Evolutionary conservation across 2,329 filamentous ascomycete genomes (phyloP).

Genomic region (Paecilomyces formosus): DNA sequence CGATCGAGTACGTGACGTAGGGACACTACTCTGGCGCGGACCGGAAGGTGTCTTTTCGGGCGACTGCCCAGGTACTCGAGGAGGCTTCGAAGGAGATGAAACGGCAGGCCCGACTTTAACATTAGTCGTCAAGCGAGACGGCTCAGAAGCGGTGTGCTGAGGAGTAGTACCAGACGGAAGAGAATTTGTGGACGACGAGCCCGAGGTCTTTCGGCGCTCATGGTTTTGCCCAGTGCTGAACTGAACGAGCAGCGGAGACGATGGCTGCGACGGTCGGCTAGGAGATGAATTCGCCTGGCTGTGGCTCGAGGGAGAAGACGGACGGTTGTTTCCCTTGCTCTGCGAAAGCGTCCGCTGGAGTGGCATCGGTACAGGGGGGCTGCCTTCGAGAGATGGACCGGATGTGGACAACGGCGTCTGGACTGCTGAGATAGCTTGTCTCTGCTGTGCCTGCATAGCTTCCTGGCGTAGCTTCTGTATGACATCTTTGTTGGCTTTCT

Average conservation of each 20-base stretch:
- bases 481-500: slow-evolving; percentile 98
- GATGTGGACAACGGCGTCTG: slow-evolving; percentile 45
- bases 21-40: slow-evolving; percentile 56
- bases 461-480: slow-evolving; percentile 93
- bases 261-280: slow-evolving; percentile 73
- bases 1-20: slow-evolving; percentile 69
- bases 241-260: slow-evolving; percentile 88
- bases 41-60: slow-evolving; percentile 58
- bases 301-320: slow-evolving; percentile 75
- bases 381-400: slow-evolving; percentile 69
- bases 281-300: slow-evolving; percentile 80
- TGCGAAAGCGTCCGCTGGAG: slow-evolving; percentile 77
- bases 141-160: slow-evolving; percentile 64
- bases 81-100: slow-evolving; percentile 47
- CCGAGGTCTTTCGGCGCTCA: slow-evolving; percentile 87
- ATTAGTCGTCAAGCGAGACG: slow-evolving; percentile 51
- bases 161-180: slow-evolving; percentile 69
- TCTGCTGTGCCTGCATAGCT: slow-evolving; percentile 65
- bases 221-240: slow-evolving; percentile 79
- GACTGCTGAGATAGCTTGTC: slow-evolving; percentile 30
- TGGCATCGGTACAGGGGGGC: slow-evolving; percentile 71
- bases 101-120: slow-evolving; percentile 45
- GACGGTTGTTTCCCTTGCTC: slow-evolving; percentile 68
- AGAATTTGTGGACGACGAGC: slow-evolving; percentile 75
- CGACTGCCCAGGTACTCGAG: slow-evolving; percentile 32